Conservation (phyloP, 495 filamentous ascomycete species). For the Durotheca rogersii region DNA sequence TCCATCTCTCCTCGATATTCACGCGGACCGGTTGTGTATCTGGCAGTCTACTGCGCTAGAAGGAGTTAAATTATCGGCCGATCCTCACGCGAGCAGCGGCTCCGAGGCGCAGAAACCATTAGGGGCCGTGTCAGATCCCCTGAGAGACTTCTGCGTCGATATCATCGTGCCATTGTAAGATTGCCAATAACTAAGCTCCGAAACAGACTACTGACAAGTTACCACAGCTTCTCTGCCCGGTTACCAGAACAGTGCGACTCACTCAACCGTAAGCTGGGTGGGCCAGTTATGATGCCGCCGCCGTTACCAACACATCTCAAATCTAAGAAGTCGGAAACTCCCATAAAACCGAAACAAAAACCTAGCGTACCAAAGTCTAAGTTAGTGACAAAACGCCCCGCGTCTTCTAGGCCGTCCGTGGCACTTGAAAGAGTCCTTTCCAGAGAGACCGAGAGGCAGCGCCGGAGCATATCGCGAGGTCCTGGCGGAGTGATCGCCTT, state of each 20-base stretch:
- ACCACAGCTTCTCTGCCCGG: constrained; percentile 70
- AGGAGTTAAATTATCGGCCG: constrained; percentile 53
- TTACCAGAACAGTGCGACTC: constrained; percentile 76
- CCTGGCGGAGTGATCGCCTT: constrained; percentile 57
- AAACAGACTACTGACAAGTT: constrained; percentile 15
- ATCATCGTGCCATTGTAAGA: constrained; percentile 89
- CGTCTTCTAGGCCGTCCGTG: constrained; percentile 52
- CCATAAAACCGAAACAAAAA: constrained; percentile 41
- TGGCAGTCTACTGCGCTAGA: constrained; percentile 83
- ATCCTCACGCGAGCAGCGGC: constrained; percentile 42
- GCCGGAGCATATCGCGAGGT: constrained; percentile 52
- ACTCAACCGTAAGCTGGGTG: constrained; percentile 85
- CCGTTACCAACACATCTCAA: constrained; percentile 57
- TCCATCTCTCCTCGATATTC: constrained; percentile 69
- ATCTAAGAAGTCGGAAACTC: constrained; percentile 38
- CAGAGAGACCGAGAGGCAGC: constrained; percentile 56
- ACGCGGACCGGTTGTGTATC: constrained; percentile 89
- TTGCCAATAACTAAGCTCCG: neutral
- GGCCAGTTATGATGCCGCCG: constrained; percentile 65
- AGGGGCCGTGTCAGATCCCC: constrained; percentile 39
- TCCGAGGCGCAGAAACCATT: constrained; percentile 33
- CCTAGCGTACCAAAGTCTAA: constrained; percentile 56
- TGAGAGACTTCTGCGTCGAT: constrained; percentile 80
- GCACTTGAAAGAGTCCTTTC: constrained; percentile 71
- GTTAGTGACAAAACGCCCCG: constrained; percentile 54